Evolutionary conservation across 2,329 filamentous ascomycete species (phyloP).

Genomic region (Thelonectria olida): DNA sequence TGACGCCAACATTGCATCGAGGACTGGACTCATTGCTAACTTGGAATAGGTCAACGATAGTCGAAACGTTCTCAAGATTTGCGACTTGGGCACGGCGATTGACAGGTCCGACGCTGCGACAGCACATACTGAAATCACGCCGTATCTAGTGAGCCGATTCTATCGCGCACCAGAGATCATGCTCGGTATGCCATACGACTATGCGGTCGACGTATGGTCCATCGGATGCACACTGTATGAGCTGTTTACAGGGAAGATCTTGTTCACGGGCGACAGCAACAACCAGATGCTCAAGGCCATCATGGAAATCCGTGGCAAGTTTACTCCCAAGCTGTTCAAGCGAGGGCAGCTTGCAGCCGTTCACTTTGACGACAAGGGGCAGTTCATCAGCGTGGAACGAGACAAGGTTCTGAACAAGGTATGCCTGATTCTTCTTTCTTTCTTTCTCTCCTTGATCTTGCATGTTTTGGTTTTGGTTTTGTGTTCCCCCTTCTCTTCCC

Average conservation of each 20-base stretch:
- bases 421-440: conserved; percentile 45
- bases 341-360: conserved; percentile 78
- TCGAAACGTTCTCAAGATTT: conserved; percentile 89
- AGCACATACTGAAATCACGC: conserved; percentile 84
- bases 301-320: conserved; percentile 94
- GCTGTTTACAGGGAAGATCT: conserved; percentile 95
- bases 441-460: conserved; percentile 1
- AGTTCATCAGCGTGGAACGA: conserved; percentile 85
- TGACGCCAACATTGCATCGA: neutral
- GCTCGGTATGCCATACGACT: conserved; percentile 94
- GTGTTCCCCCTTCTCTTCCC: conserved; percentile 25
- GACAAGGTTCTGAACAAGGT: conserved; percentile 89
- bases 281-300: conserved; percentile 98
- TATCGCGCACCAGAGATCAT: conserved; percentile 98
- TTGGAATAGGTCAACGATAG: conserved; percentile 74
- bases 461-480: conserved; percentile 27
- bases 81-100: conserved; percentile 95
- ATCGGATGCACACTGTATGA: conserved; percentile 98
- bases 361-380: conserved; percentile 86
- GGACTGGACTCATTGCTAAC: conserved; percentile 19
- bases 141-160: conserved; percentile 95
- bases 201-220: conserved; percentile 96
- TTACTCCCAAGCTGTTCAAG: conserved; percentile 88
- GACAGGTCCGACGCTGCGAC: conserved; percentile 80
- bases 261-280: conserved; percentile 95